Conservation (phyloP, 2,329 filamentous ascomycete species). For the Fusarium incarnatum region DNA sequence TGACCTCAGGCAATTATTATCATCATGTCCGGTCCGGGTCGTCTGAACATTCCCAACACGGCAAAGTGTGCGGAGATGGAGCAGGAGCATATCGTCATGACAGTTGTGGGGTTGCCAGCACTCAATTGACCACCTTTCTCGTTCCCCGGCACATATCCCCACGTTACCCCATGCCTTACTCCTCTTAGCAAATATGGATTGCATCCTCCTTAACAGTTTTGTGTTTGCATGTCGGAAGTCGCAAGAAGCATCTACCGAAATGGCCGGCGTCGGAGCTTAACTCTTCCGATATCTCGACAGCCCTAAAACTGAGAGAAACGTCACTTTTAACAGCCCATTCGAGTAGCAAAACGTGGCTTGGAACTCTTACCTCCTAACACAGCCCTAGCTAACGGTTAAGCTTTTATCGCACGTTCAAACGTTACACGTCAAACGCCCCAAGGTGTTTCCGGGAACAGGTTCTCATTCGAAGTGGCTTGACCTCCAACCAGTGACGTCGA, state of each 20-base stretch:
- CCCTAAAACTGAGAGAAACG: background rate
- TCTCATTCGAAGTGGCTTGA: slow-evolving; percentile 1
- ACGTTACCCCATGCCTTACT: background rate
- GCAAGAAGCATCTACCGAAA: background rate
- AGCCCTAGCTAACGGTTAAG: background rate
- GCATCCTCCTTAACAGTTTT: background rate
- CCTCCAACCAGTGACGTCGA: background rate
- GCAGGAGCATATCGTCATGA: slow-evolving; percentile 4
- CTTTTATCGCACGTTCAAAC: background rate
- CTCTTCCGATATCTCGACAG: background rate
- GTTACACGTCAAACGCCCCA: slow-evolving; percentile 8
- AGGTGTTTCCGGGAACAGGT: background rate
- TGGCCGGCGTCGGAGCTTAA: background rate
- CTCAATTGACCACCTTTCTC: too few species aligned
- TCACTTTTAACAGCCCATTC: background rate
- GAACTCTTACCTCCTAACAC: background rate
- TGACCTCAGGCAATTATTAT: background rate
- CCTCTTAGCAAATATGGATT: too few species aligned
- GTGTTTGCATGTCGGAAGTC: background rate
- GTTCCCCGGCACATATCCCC: background rate
- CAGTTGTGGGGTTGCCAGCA: slow-evolving; percentile 6
- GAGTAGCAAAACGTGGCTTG: background rate
- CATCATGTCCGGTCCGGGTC: slow-evolving; percentile 16
- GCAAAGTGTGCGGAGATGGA: slow-evolving; percentile 14
- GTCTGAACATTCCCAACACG: slow-evolving; percentile 29